Evolutionary conservation across 2,329 filamentous ascomycete genomes (phyloP), one percentile per base, ranked within the genome.

Genomic region (Paecilomyces dactylethromorphus): DNA sequence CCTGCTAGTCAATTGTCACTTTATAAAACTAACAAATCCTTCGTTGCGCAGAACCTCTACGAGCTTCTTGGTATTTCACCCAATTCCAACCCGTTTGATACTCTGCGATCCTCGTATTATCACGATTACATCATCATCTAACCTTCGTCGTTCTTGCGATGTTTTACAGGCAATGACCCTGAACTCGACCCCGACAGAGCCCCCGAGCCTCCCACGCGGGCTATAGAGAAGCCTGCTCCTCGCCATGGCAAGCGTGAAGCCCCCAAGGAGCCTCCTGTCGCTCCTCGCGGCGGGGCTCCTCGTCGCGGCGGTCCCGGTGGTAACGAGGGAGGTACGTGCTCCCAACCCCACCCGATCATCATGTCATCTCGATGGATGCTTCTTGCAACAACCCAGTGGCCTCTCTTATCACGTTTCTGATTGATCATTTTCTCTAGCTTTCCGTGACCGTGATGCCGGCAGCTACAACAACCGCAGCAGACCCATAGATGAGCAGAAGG

Each of bases 211-310:
- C 92, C 92, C 71, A 87, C 90, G 71, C 94, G 91, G 86, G 89
- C 90, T 76, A 85, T 94, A 75, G 91, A 96, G 78, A 96, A 94
- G 87, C 85, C 87, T 66, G 79, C 82, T 67, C 81, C 86, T 72
- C 88, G 91, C 77, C 84, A 84, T 75, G 85, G 84, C 76, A 97
- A 97, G 88, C 91, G 91, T 82, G 92, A 93, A 81, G 88, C 84
- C 74, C 87, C 89, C 74, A 86, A 86, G 75, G 86, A 91, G 75
- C 84, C 86, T 71, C 86, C 89, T 60, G 66, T 68, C 59, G 73
- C 74, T 62, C 76, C 73, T 67, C 69, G 72, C 66, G 60, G 66
- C 50, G 64, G 64, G 49, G 61, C 61, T 51, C 58, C 63, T 56
- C 71, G 74, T 65, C 80, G 81, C 63, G 79, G 79, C 66, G 78